Conservation (phyloP, 306 rosid genomes). For the Urtica urens region DNA sequence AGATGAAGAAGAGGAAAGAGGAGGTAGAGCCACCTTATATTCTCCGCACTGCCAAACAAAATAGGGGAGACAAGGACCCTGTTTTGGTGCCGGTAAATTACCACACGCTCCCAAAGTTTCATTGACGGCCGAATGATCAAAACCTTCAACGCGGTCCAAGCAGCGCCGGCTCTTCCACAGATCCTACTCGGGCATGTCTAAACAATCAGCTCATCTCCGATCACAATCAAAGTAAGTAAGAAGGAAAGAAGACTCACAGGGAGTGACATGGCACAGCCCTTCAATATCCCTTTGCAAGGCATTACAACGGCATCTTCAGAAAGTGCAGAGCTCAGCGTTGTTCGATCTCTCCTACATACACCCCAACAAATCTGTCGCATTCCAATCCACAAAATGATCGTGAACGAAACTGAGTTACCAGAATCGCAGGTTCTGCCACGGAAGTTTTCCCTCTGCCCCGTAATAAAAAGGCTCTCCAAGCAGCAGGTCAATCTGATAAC, state of each 20-base stretch:
- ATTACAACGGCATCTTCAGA: conserved; percentile 56
- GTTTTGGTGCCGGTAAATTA: conserved; percentile 36
- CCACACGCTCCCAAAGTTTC: conserved; percentile 71
- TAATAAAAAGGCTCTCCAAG: conserved; percentile 80
- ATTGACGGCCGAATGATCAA: conserved; percentile 69
- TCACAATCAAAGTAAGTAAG: neutral
- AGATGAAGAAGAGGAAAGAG: neutral
- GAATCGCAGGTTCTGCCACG: conserved; percentile 87
- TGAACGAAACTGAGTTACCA: conserved; percentile 31
- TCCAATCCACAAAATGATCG: neutral
- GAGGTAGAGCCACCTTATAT: conserved; percentile 33
- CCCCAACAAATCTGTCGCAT: neutral
- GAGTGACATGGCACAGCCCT: conserved; percentile 68
- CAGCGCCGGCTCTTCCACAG: conserved; percentile 75
- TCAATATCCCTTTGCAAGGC: conserved; percentile 67
- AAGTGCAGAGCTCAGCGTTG: conserved; percentile 41
- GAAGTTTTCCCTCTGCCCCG: conserved; percentile 71
- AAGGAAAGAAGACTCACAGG: conserved; percentile 53
- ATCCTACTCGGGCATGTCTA: conserved; percentile 36
- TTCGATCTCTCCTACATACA: conserved; percentile 59
- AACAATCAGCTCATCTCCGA: neutral
- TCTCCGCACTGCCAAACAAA: conserved; percentile 77
- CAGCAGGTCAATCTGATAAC: conserved; percentile 61
- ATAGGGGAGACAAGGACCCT: conserved; percentile 56
- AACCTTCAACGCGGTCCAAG: conserved; percentile 57